phyloP scores from a whole-genome alignment of 2,329 filamentous ascomycete genomes.

The Venturia carpophila region DNA sequence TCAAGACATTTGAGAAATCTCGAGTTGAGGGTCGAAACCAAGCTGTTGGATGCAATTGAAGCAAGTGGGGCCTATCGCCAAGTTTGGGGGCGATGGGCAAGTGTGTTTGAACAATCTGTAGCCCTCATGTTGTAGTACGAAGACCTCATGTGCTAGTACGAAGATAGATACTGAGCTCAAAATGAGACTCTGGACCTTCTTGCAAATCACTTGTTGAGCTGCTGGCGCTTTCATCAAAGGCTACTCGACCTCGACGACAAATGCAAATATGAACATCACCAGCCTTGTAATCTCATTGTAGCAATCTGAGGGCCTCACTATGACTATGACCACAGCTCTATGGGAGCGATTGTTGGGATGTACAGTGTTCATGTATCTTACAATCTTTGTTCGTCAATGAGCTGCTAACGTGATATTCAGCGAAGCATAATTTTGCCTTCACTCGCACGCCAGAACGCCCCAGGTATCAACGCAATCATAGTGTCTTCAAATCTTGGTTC shows the following conservation, averaged over 20 bases:
- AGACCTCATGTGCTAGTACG: neutral
- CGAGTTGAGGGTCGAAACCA: neutral
- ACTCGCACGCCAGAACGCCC: neutral
- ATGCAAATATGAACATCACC: too few species aligned
- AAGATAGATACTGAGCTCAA: neutral
- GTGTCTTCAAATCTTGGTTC: neutral
- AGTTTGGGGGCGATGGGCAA: neutral
- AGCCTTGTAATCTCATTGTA: too few species aligned
- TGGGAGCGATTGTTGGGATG: neutral
- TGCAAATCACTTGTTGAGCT: too few species aligned
- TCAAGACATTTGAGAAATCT: neutral
- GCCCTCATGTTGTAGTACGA: neutral
- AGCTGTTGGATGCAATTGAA: neutral
- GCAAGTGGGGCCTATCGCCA: neutral
- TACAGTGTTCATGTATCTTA: conserved; percentile 6
- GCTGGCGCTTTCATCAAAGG: too few species aligned
- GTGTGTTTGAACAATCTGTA: neutral
- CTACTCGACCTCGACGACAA: too few species aligned
- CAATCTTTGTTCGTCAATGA: neutral
- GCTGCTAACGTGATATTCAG: neutral
- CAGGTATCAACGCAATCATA: neutral
- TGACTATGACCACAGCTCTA: neutral
- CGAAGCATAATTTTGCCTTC: neutral
- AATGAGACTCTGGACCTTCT: neutral
- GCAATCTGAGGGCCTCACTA: neutral